Evolutionary conservation across 2,329 filamentous ascomycete genomes (phyloP), one percentile per base, ranked within the genome.

Genomic region (Aspergillus bombycis): DNA sequence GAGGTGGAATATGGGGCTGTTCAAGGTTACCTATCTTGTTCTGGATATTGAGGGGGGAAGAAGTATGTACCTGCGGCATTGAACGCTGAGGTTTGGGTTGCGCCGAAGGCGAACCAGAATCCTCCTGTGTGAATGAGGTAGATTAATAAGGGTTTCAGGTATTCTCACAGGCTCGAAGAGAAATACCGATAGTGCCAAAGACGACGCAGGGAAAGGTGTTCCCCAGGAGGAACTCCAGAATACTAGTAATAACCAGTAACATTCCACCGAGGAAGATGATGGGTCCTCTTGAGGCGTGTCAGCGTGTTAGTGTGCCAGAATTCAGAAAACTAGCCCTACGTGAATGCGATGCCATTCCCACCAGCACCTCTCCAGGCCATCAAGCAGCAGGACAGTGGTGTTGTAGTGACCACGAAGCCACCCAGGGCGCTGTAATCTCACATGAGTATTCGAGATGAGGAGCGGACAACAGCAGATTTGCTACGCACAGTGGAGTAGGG

Each of bases 201-300:
- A 88, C 86, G 43, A 86, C 82, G 55, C 82, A 85, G 0, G 85
- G 80, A 67, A 88, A 88, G 5, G 84, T 88, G 70, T 88, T 87
- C 43, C 85, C 86, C 1, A 88, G 76, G 60, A 87, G 74, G 71
- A 84, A 87, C 70, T 88, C 86, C 43, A 87, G 78, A 1, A 88
- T 68, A 23, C 83, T 83, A 0, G 82, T 82, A 28, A 86, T 68
- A 19, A 84, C 70, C 76, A 86, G 80, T 60, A 87, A 78, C 9
- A 86, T 70, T 2, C 85, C 86, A 2, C 84, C 85, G 62, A 85
- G 81, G 73, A 85, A 86, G 69, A 82, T 78, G 67, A 81, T 84
- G 1, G 77, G 74, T 6, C 81, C 82, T 26, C 84, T 86, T n/a
- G 14, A n/a, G 10, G 7, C 1, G 8, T 32, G 48, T 52, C 19